Evolutionary conservation across 2,329 filamentous ascomycete genomes (phyloP), one percentile per base, ranked within the genome.

Genomic region (Endoconidiophora laricicola): DNA sequence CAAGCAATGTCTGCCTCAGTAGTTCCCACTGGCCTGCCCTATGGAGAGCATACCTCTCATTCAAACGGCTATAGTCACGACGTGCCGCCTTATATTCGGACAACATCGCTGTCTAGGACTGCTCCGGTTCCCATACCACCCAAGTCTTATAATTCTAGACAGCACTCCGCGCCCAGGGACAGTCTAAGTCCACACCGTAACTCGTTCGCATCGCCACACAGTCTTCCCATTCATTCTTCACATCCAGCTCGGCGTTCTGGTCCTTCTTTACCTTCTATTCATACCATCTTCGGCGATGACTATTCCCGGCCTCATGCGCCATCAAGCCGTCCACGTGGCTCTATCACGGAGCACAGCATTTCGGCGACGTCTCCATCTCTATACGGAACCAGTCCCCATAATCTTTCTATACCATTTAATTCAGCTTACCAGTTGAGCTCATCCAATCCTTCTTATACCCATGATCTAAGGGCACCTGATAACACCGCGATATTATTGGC

Each of bases 351-450:
- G 39, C 39, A 18, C 16, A 18, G 22, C 39, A 42, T 33, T 9
- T 49, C 44, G 9, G 44, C 48, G 18, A 47, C 51, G 4, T 53
- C 47, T 16, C 46, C 46, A 14, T 42, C 46, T 22, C 23, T 36
- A 20, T 33, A 33, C 29, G 29, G 29, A 33, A 33, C 29, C 29
- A 33, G 29, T 33, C 29, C 29, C 29, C 29, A 33, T 33, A 33
- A 33, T 33, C 29, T 33, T 6, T 33, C 29, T 12, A 6, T 33
- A 33, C 29, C 29, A 33, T 33, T 33, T 33, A 33, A 33, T 16
- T 42, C 47, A 18, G 42, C 47, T 20, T 53, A 53, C 37, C 51
- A 53, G 20, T 23, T 53, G 9, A 53, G 51, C 14, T 53, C 51
- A 5, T 53, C 51, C 1, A 43, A 53, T 6, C 51, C 47, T 6